Evolutionary conservation across 495 filamentous ascomycete species (phyloP).

Genomic region (Ramalina intermedia): DNA sequence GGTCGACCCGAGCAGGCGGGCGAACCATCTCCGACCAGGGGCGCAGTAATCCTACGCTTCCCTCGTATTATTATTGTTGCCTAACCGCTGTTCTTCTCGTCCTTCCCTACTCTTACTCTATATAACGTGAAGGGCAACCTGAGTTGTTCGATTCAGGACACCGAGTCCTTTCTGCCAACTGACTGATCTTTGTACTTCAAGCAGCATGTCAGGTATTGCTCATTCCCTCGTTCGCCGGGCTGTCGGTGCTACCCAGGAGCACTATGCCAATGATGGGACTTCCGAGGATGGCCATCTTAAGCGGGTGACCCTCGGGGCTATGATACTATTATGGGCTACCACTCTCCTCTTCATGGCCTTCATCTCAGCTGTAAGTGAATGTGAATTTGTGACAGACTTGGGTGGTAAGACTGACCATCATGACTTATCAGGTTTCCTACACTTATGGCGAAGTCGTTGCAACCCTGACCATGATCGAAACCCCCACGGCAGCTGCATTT

Average conservation of each 20-base stretch:
- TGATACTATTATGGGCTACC: constrained; percentile 10
- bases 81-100: too few relatives aligned
- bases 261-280: constrained; percentile 2
- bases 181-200: constrained; percentile 9
- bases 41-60: too few relatives aligned
- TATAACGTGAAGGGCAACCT: too few relatives aligned
- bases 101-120: too few relatives aligned
- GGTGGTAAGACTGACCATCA: background rate
- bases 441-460: constrained; percentile 43
- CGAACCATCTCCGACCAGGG: too few relatives aligned
- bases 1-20: too few relatives aligned
- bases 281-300: constrained; percentile 4
- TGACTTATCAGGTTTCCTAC: constrained; percentile 32
- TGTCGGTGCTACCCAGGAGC: constrained; percentile 9
- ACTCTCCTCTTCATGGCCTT: constrained; percentile 10
- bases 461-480: constrained; percentile 48
- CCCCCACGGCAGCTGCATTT: constrained; percentile 42
- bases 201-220: constrained; percentile 11
- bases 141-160: too few relatives aligned
- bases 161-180: too few relatives aligned
- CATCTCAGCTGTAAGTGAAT: constrained; percentile 15
- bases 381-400: background rate
- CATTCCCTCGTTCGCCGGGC: constrained; percentile 15
- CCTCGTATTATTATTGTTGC: too few relatives aligned
- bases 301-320: background rate